Evolutionary conservation across 208 protist species (phyloP).

Genomic region (Crithidia acanthocephali): DNA sequence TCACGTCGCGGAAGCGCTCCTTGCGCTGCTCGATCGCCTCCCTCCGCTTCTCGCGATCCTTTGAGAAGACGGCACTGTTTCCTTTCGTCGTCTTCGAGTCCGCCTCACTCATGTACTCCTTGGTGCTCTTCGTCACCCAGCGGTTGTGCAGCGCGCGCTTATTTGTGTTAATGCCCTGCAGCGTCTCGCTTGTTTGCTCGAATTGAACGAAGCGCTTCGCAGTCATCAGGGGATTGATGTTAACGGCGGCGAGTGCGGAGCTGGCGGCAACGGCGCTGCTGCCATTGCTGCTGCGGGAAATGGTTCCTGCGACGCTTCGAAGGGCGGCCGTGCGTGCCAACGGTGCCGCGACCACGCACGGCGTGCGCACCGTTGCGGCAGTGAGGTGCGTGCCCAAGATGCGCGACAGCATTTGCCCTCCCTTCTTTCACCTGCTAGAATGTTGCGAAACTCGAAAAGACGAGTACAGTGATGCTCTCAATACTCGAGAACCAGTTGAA

Average conservation of each 20-base stretch:
- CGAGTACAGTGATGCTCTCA: too few species aligned
- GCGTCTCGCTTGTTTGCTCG: conserved; percentile 71
- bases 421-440: neutral
- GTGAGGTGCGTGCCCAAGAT: conserved; percentile 14
- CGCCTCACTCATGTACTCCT: conserved; percentile 85
- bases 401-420: conserved; percentile 27
- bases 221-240: neutral
- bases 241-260: neutral
- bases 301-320: neutral
- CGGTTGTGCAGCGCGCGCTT: conserved; percentile 33
- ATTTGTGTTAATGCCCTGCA: conserved; percentile 76
- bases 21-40: conserved; percentile 21
- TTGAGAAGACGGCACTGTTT: conserved; percentile 24
- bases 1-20: conserved; percentile 34
- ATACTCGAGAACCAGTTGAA: neutral
- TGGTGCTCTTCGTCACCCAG: conserved; percentile 89
- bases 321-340: neutral
- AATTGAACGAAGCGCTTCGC: conserved; percentile 65
- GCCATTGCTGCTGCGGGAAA: neutral
- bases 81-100: conserved; percentile 44
- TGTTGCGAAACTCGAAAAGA: too few species aligned
- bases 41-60: conserved; percentile 34
- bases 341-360: neutral
- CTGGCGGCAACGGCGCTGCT: neutral
- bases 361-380: neutral